Conservation (phyloP, 169 alveolate species). For the Eimeria maxima region DNA sequence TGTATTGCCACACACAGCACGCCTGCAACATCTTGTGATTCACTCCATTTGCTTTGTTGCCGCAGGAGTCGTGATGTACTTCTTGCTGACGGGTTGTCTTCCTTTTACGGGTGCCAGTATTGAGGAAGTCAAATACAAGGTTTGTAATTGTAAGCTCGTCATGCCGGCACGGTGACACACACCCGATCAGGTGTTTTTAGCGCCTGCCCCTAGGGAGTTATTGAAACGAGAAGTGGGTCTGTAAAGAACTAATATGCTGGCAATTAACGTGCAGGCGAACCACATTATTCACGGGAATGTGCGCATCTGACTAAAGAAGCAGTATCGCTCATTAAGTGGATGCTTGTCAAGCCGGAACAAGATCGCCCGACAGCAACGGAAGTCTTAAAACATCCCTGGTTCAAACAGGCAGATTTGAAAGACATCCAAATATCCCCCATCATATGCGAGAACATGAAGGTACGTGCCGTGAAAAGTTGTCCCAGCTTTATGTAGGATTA, state of each 20-base stretch:
- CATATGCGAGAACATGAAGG: slow-evolving; percentile 83
- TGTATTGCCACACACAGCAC: no score
- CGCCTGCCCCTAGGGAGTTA: no score
- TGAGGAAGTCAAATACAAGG: slow-evolving; percentile 84
- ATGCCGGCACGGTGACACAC: no score
- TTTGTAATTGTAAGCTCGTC: slow-evolving; percentile 46
- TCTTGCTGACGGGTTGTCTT: slow-evolving; percentile 86
- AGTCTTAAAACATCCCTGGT: slow-evolving; percentile 88
- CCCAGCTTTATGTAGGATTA: not conserved
- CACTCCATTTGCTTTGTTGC: no score
- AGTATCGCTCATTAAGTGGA: slow-evolving; percentile 85
- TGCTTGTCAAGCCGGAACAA: slow-evolving; percentile 89
- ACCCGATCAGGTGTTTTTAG: not conserved
- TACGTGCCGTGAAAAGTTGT: not conserved
- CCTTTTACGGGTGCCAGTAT: slow-evolving; percentile 85
- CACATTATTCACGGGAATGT: slow-evolving; percentile 87
- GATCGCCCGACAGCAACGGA: slow-evolving; percentile 89
- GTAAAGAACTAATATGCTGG: no score
- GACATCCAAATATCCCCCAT: slow-evolving; percentile 60
- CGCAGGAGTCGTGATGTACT: slow-evolving; percentile 87
- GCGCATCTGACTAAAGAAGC: slow-evolving; percentile 90
- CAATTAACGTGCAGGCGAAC: slow-evolving; percentile 69
- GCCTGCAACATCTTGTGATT: no score
- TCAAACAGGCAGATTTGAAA: slow-evolving; percentile 84
- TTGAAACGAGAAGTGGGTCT: no score